Evolutionary conservation across 495 filamentous ascomycete species (phyloP), one percentile per base, ranked within the genome.

Genomic region (Aspergillus ostianus): DNA sequence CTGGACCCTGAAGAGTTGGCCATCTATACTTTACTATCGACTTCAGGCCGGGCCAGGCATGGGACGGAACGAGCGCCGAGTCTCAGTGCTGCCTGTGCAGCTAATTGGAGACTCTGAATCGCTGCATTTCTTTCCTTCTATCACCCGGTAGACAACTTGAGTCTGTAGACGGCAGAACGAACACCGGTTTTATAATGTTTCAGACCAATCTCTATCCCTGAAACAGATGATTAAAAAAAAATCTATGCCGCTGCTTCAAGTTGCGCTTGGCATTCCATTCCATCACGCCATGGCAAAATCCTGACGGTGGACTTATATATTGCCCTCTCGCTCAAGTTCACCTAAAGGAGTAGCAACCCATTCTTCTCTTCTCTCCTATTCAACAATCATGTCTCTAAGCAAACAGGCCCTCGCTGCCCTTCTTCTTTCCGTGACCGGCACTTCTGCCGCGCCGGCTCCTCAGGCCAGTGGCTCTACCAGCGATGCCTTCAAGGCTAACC

Each of bases 401-500:
- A 53, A 41, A 21, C 23, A 44, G 18, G 7, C 27, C 15, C 29
- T 53, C 6, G 29, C 30, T 4, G 4, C 41, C 6, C 30, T 53
- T 44, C 51, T 30, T 21, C 30, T 53, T 3, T 30, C 51, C 8
- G 51, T 23, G 6, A 15, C 30, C 18, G n/a, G 30, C 29, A 21
- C 51, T 13, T 53, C 29, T 29, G 51, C 51, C 29, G 51, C 51
- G 12, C 51, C 29, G 6, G 45, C 53, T 13, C 26, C 18, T 20
- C 54, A 62, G 30, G 29, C 55, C 44, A 32, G 41, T 4, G 41
- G 27, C 36, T 15, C 10, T 41, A 10, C 36, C 36, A 17, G 36
- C 12, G 36, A 15, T 4, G 9, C 36, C 13, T 62, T 62, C 44
- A 62, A 54, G 3, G 59, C 59, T 0, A 62, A 62, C 26, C 54